Percentiles rank a stretch among this genome's conserved stretches.
Conservation (phyloP, 83 land plant genomes). For the Thuja plicata region DNA sequence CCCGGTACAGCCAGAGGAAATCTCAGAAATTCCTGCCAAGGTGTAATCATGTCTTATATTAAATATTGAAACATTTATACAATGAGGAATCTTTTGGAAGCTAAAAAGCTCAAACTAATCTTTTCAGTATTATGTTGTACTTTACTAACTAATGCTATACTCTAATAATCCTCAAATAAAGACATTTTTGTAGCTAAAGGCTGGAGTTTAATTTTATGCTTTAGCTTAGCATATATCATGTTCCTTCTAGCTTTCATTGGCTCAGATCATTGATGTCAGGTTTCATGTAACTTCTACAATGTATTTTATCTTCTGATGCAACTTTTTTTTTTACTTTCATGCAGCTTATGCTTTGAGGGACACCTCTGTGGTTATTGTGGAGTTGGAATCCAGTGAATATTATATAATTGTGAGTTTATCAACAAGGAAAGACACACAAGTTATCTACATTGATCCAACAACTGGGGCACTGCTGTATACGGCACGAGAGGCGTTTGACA, state of each 20-base stretch:
- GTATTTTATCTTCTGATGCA: background rate
- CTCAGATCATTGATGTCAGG: background rate
- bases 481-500: slow-evolving; percentile 57
- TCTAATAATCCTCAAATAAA: background rate
- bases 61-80: background rate
- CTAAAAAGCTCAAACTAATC: background rate
- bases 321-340: slow-evolving; percentile 1
- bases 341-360: slow-evolving; percentile 49
- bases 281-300: background rate
- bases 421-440: slow-evolving; percentile 75
- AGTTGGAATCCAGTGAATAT: slow-evolving; percentile 77
- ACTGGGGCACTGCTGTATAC: slow-evolving; percentile 68
- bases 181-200: background rate
- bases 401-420: slow-evolving; percentile 80
- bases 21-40: background rate
- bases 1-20: background rate
- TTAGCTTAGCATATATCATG: background rate
- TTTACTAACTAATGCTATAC: background rate
- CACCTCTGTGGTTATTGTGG: slow-evolving; percentile 72
- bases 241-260: background rate
- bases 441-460: slow-evolving; percentile 93
- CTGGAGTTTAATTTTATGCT: background rate
- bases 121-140: background rate
- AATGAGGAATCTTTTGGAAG: background rate
- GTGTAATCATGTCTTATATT: background rate